Evolutionary conservation across 1,284 basidiomycete genomes (phyloP), one percentile per base, ranked within the genome.

Genomic region (Gymnopus androsaceus): DNA sequence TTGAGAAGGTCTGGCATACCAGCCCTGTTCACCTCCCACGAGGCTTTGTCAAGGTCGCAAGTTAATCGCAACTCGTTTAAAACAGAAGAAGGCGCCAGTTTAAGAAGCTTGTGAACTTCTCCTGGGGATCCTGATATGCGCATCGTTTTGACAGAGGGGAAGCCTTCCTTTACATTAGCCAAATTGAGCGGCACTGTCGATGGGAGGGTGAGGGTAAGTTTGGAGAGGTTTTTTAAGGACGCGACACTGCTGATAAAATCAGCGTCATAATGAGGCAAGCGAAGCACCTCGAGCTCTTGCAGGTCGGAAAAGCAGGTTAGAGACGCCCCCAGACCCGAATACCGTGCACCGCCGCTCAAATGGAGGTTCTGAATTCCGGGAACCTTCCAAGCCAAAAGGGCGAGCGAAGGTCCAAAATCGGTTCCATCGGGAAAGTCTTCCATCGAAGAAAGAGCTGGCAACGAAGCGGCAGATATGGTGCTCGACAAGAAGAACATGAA

Each of bases 201-300:
- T n/a, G 48, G 48, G 28, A 50, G 36, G 17, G 23, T 38, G 25
- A 50, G 36, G 23, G 27, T 50, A 15, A 50, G 48, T n/a, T 37
- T 38, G 5, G 48, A 50, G 5, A 50, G 36, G 3, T 50, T 37
- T 25, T 28, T 36, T 17, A 50, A 17, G 12, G 48, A 50, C 17
- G 48, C 33, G 25, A 50, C n/a, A 27, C 48, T 25, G 27, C n/a
- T 27, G 23, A 50, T 27, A 36, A 50, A 50, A 38, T 50, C 48
- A 8, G 48, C 2, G 17, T 50, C 48, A 17, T 50, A 50, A 38
- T 27, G 36, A 28, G 48, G 38, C 4, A 50, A 11, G 3, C 25
- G 48, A 50, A 36, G 23, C n/a, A 50, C 25, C n/a, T 27, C 21
- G 23, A 50, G 25, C 15, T 36, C 36, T 28, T 38, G 19, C 5